phyloP scores from a whole-genome alignment of 768 basidiomycete genomes.

The Mycena polygramma region DNA sequence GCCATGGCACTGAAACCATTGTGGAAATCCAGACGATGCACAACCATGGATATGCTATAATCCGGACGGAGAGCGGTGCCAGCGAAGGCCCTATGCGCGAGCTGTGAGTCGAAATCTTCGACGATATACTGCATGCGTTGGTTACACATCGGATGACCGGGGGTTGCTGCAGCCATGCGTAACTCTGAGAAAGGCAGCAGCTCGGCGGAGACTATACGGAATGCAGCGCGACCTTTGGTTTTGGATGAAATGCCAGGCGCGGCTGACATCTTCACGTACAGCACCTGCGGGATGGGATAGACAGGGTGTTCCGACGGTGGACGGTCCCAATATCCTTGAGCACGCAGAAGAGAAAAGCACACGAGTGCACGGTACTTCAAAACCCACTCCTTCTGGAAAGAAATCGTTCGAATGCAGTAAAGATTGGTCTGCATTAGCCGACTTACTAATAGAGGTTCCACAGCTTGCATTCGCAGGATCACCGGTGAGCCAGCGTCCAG shows the following conservation, averaged over 20 bases:
- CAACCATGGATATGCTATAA: slow-evolving; percentile 15
- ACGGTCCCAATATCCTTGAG: slow-evolving; percentile 21
- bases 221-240: slow-evolving; percentile 27
- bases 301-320: slow-evolving; percentile 3
- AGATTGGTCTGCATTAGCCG: no score
- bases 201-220: slow-evolving; percentile 17
- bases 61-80: not conserved
- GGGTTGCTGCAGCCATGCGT: slow-evolving; percentile 1
- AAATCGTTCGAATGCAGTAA: not conserved
- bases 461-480: slow-evolving; percentile 2
- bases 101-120: slow-evolving; percentile 10
- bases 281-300: slow-evolving; percentile 1
- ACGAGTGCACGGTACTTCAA: slow-evolving; percentile 11
- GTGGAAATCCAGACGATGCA: slow-evolving; percentile 18
- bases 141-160: slow-evolving; percentile 18
- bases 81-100: slow-evolving; percentile 8
- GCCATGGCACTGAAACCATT: slow-evolving; percentile 7
- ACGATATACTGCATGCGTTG: not conserved
- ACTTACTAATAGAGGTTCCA: slow-evolving; percentile 15
- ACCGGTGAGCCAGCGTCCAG: not conserved
- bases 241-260: slow-evolving; percentile 7
- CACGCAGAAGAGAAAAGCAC: slow-evolving; percentile 15
- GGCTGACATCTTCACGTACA: slow-evolving; percentile 13
- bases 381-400: slow-evolving; percentile 20
- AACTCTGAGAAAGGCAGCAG: slow-evolving; percentile 19